These are phyloP conservation scores for Arctium lappa DNA, from an alignment of 129 eudicot genomes.

Conservation along the genomic window DNA sequence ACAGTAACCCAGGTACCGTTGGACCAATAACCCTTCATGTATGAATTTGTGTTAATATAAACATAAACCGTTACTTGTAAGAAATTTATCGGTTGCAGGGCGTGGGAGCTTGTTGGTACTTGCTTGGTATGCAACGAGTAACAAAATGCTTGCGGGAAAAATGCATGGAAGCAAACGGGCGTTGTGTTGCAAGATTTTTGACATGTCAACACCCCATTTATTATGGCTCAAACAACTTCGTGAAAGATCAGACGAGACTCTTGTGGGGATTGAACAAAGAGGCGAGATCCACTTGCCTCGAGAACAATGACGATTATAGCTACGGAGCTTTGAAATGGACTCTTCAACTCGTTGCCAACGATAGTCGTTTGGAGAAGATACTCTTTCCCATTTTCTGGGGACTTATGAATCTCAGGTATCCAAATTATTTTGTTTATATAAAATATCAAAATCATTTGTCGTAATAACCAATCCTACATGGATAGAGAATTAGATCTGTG, in stretches of 20 bases:
- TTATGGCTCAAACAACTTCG: slow-evolving; percentile 46
- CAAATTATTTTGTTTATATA: background rate
- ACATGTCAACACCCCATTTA: slow-evolving; percentile 72
- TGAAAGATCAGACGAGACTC: slow-evolving; percentile 38
- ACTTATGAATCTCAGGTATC: slow-evolving; percentile 94
- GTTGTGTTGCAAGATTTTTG: slow-evolving; percentile 39
- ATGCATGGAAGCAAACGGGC: slow-evolving; percentile 39
- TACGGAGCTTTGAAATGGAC: slow-evolving; percentile 96
- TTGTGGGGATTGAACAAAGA: slow-evolving; percentile 58
- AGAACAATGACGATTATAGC: slow-evolving; percentile 43
- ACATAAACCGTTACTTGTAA: background rate
- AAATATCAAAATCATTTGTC: background rate
- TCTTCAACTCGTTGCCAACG: slow-evolving; percentile 74
- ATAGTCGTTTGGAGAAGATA: slow-evolving; percentile 86
- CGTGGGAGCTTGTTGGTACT: slow-evolving; percentile 97
- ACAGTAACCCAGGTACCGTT: background rate
- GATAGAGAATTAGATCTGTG: background rate
- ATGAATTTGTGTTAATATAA: background rate
- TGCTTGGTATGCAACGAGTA: slow-evolving; percentile 87
- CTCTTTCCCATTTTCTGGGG: slow-evolving; percentile 97
- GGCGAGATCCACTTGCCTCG: slow-evolving; percentile 70
- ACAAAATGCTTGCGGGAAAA: slow-evolving; percentile 69
- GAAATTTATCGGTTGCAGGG: slow-evolving; percentile 26
- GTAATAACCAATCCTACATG: background rate
- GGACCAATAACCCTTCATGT: background rate